A percentile compares a stretch with the other conserved stretches of the same genome.
phyloP scores from a whole-genome alignment of 192 early-diverging fungal species.

The Chytriomyces confervae region DNA sequence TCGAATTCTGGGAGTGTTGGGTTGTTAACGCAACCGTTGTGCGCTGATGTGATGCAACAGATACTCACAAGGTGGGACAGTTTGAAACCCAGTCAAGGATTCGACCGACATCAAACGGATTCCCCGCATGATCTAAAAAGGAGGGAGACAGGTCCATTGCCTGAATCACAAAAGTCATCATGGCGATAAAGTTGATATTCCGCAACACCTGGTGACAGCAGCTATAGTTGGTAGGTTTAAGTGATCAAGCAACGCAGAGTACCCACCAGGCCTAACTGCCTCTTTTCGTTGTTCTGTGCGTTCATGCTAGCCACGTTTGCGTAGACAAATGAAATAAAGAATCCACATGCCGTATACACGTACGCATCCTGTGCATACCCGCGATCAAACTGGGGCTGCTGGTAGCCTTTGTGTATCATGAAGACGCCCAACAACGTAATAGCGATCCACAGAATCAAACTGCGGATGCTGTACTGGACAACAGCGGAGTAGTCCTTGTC shows the following conservation, averaged over 20 bases:
- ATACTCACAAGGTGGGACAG: constrained; percentile 32
- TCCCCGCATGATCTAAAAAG: constrained; percentile 17
- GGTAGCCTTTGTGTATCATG: constrained; percentile 13
- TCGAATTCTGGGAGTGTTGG: no score
- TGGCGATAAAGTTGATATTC: constrained; percentile 26
- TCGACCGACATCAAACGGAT: constrained; percentile 20
- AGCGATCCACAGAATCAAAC: constrained; percentile 11
- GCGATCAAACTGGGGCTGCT: constrained; percentile 20
- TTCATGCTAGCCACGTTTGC: constrained; percentile 25
- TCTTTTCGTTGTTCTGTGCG: constrained; percentile 36
- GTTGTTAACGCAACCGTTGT: neutral
- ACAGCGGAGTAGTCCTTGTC: constrained; percentile 30
- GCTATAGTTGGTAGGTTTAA: neutral
- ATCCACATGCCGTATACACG: constrained; percentile 31
- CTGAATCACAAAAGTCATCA: constrained; percentile 20
- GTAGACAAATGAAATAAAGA: constrained; percentile 31
- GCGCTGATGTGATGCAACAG: no score
- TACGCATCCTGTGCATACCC: constrained; percentile 35
- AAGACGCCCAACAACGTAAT: neutral
- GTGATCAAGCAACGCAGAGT: neutral
- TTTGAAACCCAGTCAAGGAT: constrained; percentile 29
- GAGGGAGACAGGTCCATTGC: constrained; percentile 28
- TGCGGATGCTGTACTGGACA: constrained; percentile 22
- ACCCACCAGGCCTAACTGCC: constrained; percentile 14
- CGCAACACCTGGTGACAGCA: constrained; percentile 1